Percentiles rank a stretch among this genome's conserved stretches.
Conservation (phyloP, 768 basidiomycete genomes). For the Gymnopilus junonius region DNA sequence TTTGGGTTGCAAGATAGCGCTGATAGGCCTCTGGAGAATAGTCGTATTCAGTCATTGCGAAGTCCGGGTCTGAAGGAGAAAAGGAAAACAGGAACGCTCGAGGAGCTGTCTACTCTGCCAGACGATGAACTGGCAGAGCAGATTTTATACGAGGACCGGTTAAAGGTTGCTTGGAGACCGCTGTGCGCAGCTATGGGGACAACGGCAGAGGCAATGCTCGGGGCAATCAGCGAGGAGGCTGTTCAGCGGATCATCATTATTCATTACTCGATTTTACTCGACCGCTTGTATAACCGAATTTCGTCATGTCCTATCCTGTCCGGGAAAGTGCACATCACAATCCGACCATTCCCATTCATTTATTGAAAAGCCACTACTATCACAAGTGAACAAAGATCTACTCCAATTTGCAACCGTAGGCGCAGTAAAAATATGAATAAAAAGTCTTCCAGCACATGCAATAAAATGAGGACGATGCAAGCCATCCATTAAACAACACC, state of each 20-base stretch:
- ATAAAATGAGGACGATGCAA: slow-evolving; percentile 7
- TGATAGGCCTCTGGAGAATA: slow-evolving; percentile 61
- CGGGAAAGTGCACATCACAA: neutral
- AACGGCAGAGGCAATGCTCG: slow-evolving; percentile 2
- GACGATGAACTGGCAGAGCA: neutral
- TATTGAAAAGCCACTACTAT: slow-evolving; percentile 23
- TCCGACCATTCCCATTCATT: slow-evolving; percentile 18
- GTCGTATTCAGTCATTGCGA: slow-evolving; percentile 62
- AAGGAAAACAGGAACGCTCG: slow-evolving; percentile 4
- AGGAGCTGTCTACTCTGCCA: neutral
- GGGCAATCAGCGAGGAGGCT: neutral
- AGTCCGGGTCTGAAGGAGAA: neutral
- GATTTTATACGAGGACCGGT: slow-evolving; percentile 3
- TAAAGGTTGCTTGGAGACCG: slow-evolving; percentile 12
- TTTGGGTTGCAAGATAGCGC: slow-evolving; percentile 48
- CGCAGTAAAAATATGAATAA: slow-evolving; percentile 11
- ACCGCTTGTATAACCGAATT: neutral
- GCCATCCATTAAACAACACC: slow-evolving; percentile 5
- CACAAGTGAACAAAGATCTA: slow-evolving; percentile 16
- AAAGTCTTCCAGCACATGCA: slow-evolving; percentile 8
- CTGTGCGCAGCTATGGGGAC: slow-evolving; percentile 3
- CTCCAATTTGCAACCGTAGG: slow-evolving; percentile 14
- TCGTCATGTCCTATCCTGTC: slow-evolving; percentile 8
- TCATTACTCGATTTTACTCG: no score
- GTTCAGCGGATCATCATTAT: slow-evolving; percentile 4